These are phyloP conservation scores for Ceratocystis cubensis DNA, from an alignment of 2,329 filamentous ascomycete species.

Conservation along the genomic window DNA sequence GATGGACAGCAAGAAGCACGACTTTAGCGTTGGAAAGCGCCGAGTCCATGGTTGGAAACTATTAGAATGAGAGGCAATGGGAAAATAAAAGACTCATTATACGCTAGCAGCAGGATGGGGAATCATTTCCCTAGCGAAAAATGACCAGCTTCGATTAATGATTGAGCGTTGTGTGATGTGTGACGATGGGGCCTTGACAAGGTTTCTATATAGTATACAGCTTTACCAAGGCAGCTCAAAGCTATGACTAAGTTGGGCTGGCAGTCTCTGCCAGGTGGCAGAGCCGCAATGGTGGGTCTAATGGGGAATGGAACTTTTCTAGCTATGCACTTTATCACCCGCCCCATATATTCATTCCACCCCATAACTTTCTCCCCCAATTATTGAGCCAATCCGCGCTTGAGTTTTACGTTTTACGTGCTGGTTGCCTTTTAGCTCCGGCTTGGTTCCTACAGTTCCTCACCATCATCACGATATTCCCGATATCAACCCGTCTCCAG, in stretches of 20 bases:
- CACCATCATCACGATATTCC: neutral
- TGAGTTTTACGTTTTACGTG: neutral
- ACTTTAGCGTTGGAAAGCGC: slow-evolving; percentile 53
- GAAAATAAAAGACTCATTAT: neutral
- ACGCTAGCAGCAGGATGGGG: neutral
- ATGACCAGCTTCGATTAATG: neutral
- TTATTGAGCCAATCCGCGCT: neutral
- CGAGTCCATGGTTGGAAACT: slow-evolving; percentile 29
- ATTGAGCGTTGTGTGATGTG: neutral
- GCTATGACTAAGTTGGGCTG: neutral
- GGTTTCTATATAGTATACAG: neutral
- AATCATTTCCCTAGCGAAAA: neutral
- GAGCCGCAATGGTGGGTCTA: neutral
- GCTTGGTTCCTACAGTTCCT: neutral
- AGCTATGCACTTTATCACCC: neutral
- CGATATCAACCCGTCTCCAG: neutral
- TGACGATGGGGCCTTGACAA: neutral
- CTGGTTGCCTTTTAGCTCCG: slow-evolving; percentile 3
- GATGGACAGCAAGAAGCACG: slow-evolving; percentile 59
- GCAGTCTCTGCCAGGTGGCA: neutral
- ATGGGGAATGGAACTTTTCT: neutral
- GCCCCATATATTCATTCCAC: neutral
- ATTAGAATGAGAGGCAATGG: neutral
- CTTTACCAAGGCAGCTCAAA: neutral
- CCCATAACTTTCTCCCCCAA: neutral